phyloP scores from a whole-genome alignment of 1,139 yeast species.

The Kodamaea sp. region DNA sequence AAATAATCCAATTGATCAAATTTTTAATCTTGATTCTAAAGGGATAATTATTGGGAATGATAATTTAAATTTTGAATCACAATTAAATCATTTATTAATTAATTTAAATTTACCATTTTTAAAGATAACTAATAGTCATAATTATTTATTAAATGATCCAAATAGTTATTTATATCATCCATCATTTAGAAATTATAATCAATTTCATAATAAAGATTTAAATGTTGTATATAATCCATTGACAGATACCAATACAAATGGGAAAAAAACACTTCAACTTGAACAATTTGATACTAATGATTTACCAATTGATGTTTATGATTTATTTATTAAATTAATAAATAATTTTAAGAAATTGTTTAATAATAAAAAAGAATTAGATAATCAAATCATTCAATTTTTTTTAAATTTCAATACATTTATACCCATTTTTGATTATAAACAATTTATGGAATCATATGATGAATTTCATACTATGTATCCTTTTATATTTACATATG shows the following conservation, averaged over 20 bases:
- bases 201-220: conserved; percentile 39
- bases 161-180: conserved; percentile 44
- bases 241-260: conserved; percentile 22
- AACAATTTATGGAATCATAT: conserved; percentile 53
- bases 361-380: conserved; percentile 44
- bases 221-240: conserved; percentile 44
- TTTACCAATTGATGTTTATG: conserved; percentile 43
- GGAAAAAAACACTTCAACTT: conserved; percentile 1
- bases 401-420: conserved; percentile 56
- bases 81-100: conserved; percentile 45
- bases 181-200: conserved; percentile 37
- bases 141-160: conserved; percentile 43
- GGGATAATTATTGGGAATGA: conserved; percentile 50
- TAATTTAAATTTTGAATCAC: conserved; percentile 47
- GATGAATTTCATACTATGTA: conserved; percentile 57
- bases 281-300: conserved; percentile 14
- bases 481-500: conserved; percentile 49
- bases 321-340: conserved; percentile 43
- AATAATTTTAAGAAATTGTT: conserved; percentile 47
- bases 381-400: conserved; percentile 49
- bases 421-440: conserved; percentile 61
- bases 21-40: conserved; percentile 43
- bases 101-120: conserved; percentile 45
- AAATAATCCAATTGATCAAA: conserved; percentile 48
- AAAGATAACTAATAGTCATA: conserved; percentile 47